Base-by-base conservation (phyloP, 202 grass and related monocot genomes). In the Dendrocalamus latiflorus region DNA sequence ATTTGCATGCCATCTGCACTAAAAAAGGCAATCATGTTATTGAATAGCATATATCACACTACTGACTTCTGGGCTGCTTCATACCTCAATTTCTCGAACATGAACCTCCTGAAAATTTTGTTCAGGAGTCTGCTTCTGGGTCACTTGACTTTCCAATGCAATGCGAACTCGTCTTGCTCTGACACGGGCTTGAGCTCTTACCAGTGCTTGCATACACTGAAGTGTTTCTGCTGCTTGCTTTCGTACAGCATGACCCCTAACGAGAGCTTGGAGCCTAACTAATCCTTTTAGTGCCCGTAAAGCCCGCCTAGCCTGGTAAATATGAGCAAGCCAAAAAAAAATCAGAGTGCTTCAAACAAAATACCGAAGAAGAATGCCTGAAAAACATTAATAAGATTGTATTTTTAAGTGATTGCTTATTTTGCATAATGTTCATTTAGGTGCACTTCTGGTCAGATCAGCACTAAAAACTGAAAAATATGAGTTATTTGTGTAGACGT, bases 181-280 rank as follows among this genome's bases (percentile, higher is more conserved):
- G n/a, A n/a, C n/a, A n/a, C n/a, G n/a, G n/a, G n/a, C n/a, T n/a
- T n/a, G n/a, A n/a, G n/a, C n/a, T n/a, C n/a, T n/a, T n/a, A n/a
- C n/a, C n/a, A n/a, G n/a, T n/a, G 76, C 56, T 72, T 87, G 84
- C 92, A 94, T 94, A 83, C 89, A 91, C 55, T 88, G 89, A 88
- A 94, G 92, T 86, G 92, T 94, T 80, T 89, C 88, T 85, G 89
- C 87, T 63, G 92, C 89, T 83, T 94, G 87, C 34, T 91, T 94
- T 73, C 92, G 86, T 59, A 94, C 92, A 83, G 87, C 87, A 88
- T 94, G 92, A 77, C 92, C 92, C 43, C 92, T 83, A 76, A 90
- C 87, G 48, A 91, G 87, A 14, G 92, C 92, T 69, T 94, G 92
- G 79, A 94, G 87, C 75, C 89, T 90, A 81, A 94, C 92, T 47